Evolutionary conservation across 2,329 filamentous ascomycete genomes (phyloP), one percentile per base, ranked within the genome.

Genomic region (Cytospora piceicola): DNA sequence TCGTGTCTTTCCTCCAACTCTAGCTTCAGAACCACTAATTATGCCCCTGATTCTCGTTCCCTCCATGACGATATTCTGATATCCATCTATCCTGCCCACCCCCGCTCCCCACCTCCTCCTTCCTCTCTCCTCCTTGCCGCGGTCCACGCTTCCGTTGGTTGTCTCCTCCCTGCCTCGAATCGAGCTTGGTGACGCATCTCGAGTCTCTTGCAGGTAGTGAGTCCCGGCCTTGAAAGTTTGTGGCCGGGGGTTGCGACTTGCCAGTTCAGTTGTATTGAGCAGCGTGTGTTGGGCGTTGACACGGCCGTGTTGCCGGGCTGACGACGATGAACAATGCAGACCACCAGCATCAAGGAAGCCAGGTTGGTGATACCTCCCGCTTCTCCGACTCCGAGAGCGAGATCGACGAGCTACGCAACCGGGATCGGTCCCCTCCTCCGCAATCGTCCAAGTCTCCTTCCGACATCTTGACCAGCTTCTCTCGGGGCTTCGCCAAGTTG

Each of bases 401-500:
- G 55, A 67, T 57, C 46, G 67, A 67, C 61, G 67, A 68, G 46
- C 59, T 53, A 24, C 64, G 64, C 36, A 59, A 64, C 17, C 64
- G 67, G 69, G 75, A 80, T 36, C 75, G 74, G 62, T 71, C 76
- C 29, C 72, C 73, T 64, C 70, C 71, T 72, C 68, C 75, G 70
- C 66, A 76, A 69, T 72, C 71, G 70, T 67, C 72, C 69, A 75
- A 79, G 73, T 79, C 81, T 0, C 71, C 80, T 27, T 78, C 82
- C 67, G 82, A 85, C 62, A 75, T 84, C 66, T 72, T 85, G 62
- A 81, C 82, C 55, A 81, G 81, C 70, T 81, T 84, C 69, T 83
- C 84, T 72, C 81, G 82, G 69, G 82, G 81, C 56, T 75, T 79
- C 61, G 70, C 77, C 55, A 81, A 77, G 69, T 75, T 83, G 34